Evolutionary conservation across 2,329 filamentous ascomycete genomes (phyloP), one percentile per base, ranked within the genome.

Genomic region (Aphanoascus verrucosus): DNA sequence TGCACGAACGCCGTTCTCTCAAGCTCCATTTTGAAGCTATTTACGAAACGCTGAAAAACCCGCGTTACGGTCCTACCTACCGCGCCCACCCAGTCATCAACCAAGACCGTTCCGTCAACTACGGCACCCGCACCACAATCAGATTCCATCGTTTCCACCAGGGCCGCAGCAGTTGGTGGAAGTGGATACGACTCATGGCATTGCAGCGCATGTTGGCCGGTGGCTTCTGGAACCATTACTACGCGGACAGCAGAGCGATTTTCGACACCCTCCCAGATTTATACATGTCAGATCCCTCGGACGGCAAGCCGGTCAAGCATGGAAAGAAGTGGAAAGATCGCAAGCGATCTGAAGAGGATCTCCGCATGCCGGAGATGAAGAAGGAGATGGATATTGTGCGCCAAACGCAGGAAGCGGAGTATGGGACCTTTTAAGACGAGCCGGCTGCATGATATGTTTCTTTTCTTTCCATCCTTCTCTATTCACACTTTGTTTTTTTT

Each of bases 121-220:
- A 82, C 57, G 83, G 83, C 5, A 82, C 77, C 55, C 75, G 82
- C 54, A 72, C 85, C 69, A 77, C 71, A 9, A 73, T 87, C 38
- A 76, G 77, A 53, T 78, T 86, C 53, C 74, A 77, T 51, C 73
- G 74, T 19, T 76, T 75, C 45, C 74, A 77, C 51, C 78, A 86
- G 72, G 76, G 72, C 49, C 80, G 87, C 49, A 82, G 87, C 65
- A 77, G 78, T 58, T 88, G 84, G 84, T 87, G 84, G 84, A 87
- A 87, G 67, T 71, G 85, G 60, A 74, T 81, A 59, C 74, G 83
- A 31, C 67, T 86, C 49, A 79, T 82, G 56, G 77, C 77, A 2
- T 67, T 87, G 51, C 76, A 80, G 62, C 69, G 82, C 38, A 69
- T 82, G 31, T 68, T 86, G 40, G 78, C 80, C 55, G 77, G 78